Base-by-base conservation (phyloP, 768 basidiomycete genomes). In the Podaxis sp. region DNA sequence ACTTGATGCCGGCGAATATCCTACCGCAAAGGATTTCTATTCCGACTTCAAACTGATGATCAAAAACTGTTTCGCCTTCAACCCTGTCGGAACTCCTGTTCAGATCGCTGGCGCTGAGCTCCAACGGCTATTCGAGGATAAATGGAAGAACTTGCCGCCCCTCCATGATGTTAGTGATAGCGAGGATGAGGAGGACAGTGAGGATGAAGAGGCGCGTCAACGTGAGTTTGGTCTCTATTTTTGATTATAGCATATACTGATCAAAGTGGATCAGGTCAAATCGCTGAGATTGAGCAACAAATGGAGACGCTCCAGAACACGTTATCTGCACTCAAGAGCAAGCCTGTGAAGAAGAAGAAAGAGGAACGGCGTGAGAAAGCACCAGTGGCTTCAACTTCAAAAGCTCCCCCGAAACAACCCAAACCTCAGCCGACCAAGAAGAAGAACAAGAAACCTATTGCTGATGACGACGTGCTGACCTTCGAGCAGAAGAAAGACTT, bases 401-500 rank as follows among this genome's bases (percentile, higher is more conserved):
- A 91, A 72, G 71, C 79, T 25, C 66, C 81, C 27, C 74, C 79
- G 33, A 88, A 87, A 66, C 76, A 75, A 13, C 66, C 80, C 27
- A 85, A 85, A 68, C 33, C 61, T 38, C 68, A 77, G 6, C 72
- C 78, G 13, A 69, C 79, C 43, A 87, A 86, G 77, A 88, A 87
- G 75, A 85, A 82, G 69, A 67, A 75, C 37, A 91, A 91, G 80
- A 90, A 90, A 72, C 79, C 80, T 41, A 73, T 86, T 49, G 76
- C 83, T 9, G 91, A 93, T 66, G 90, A 93, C 68, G 92, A 94
- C 61, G 87, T 89, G 52, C 81, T 98, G 40, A 90, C 93, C 56
- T 93, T 96, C 73, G 93, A 94, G 66, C 96, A 98, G 80, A 99
- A 99, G 89, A 95, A 97, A 76, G 94, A 98, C 72, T 79, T 99